phyloP scores from a whole-genome alignment of 371 early-diverging fungal genomes.

The Zopfochytrium polystomum region DNA sequence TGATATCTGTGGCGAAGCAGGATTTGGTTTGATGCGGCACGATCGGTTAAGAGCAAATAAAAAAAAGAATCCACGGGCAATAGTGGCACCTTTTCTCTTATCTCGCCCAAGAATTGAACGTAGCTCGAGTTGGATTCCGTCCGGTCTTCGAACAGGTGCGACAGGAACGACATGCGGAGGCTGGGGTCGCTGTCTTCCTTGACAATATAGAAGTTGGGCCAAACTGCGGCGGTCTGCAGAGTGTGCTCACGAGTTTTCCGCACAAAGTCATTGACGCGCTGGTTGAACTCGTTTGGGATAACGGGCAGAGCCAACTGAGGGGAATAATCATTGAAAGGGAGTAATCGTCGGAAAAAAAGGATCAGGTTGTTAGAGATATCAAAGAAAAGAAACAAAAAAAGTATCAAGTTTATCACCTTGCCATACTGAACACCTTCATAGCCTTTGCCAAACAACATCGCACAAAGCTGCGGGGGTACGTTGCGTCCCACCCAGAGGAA shows the following conservation, averaged over 20 bases:
- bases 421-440: too few species aligned
- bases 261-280: conserved; percentile 30
- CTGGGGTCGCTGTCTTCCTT: conserved; percentile 87
- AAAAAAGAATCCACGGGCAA: too few species aligned
- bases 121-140: conserved; percentile 70
- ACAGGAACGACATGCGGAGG: conserved; percentile 74
- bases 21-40: too few species aligned
- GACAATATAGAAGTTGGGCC: conserved; percentile 65
- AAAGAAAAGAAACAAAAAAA: too few species aligned
- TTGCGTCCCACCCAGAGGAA: too few species aligned
- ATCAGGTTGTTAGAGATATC: too few species aligned
- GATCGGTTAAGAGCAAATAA: too few species aligned
- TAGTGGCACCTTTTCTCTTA: conserved; percentile 50
- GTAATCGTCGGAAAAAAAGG: background rate
- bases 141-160: conserved; percentile 84
- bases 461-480: too few species aligned
- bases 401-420: too few species aligned
- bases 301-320: conserved; percentile 41
- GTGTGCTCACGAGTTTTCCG: conserved; percentile 30
- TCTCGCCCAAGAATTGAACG: conserved; percentile 65
- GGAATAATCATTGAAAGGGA: too few species aligned
- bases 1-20: too few species aligned
- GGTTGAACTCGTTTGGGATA: conserved; percentile 29
- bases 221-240: conserved; percentile 31
- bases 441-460: too few species aligned